Percentiles rank a stretch among this genome's conserved stretches.
These are phyloP conservation scores for Pestalotiopsis sp. DNA, from an alignment of 2,329 filamentous ascomycete genomes.

Conservation along the genomic window DNA sequence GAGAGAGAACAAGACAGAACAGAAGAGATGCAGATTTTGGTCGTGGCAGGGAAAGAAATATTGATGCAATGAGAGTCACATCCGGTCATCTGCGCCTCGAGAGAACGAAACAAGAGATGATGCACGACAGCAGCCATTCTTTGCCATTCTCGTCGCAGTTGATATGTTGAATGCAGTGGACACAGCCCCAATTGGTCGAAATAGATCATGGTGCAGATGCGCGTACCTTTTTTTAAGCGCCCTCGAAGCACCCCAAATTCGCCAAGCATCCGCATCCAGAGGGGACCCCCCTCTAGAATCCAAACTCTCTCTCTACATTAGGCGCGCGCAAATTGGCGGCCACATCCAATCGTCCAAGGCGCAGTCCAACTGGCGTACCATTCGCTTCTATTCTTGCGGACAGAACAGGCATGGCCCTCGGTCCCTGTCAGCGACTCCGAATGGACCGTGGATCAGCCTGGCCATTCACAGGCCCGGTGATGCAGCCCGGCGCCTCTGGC, in stretches of 20 bases:
- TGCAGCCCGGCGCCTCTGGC: neutral
- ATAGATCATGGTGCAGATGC: slow-evolving; percentile 7
- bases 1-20: neutral
- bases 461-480: neutral
- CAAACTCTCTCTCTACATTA: slow-evolving; percentile 1
- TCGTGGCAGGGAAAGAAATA: neutral
- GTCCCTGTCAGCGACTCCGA: neutral
- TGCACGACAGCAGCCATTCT: neutral
- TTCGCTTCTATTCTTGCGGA: slow-evolving; percentile 11
- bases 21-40: neutral
- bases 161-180: neutral
- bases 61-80: slow-evolving; percentile 10
- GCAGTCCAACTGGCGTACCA: slow-evolving; percentile 4
- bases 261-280: neutral
- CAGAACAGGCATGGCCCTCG: neutral
- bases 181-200: slow-evolving; percentile 17
- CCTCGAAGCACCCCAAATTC: slow-evolving; percentile 1
- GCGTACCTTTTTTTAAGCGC: slow-evolving; percentile 13
- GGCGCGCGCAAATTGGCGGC: slow-evolving; percentile 15
- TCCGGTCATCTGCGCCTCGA: slow-evolving; percentile 12
- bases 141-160: slow-evolving; percentile 7
- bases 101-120: slow-evolving; percentile 8
- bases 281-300: neutral
- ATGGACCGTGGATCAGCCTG: neutral
- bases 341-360: slow-evolving; percentile 6